Evolutionary conservation across 331 rosid genomes (phyloP), one percentile per base, ranked within the genome.

Genomic region (Cydonia oblonga): DNA sequence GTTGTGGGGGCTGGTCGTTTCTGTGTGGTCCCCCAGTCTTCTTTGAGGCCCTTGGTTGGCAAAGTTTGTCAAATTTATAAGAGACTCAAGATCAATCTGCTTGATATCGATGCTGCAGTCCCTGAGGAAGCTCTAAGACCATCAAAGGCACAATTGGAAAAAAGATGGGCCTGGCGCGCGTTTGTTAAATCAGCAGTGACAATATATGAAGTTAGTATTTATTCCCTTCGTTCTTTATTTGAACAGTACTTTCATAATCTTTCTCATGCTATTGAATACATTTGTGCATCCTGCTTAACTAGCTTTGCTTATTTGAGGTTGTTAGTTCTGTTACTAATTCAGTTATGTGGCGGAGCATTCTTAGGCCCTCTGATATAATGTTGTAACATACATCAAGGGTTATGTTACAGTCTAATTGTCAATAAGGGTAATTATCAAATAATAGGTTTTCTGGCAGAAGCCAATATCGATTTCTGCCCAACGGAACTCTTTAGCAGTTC

Each of bases 121-220:
- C 87, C 92, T 15, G 86, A 88, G 42, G 88, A 81, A 76, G 93
- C 96, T 74, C 52, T 95, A 33, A 87, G 90, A 84, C 88, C 89
- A 54, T 89, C 99, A 52, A 95, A 84, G 81, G 81, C 86, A n/a
- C 81, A 64, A 35, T 71, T 75, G 22, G 88, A 85, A 63, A 84
- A 89, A 83, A 89, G 99, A 87, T 86, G 90, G 84, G 96, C 99
- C 30, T 95, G 99, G 99, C 92, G 96, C 23, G 80, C 86, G 38
- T 95, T 91, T 74, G 90, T 88, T n/a, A 95, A 91, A 85, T 88
- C 96, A 74, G 92, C 99, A 23, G 63, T 77, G 75, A 91, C 97
- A 59, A 88, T 95, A 75, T 95, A 81, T 46, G 93, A 90, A 96
- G 99, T 95, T 70, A 68, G 92, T 75, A 57, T 28, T 25, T 54